Evolutionary conservation across 441 rosid species (phyloP).

Genomic region (Bocquillonia castaneifolia): DNA sequence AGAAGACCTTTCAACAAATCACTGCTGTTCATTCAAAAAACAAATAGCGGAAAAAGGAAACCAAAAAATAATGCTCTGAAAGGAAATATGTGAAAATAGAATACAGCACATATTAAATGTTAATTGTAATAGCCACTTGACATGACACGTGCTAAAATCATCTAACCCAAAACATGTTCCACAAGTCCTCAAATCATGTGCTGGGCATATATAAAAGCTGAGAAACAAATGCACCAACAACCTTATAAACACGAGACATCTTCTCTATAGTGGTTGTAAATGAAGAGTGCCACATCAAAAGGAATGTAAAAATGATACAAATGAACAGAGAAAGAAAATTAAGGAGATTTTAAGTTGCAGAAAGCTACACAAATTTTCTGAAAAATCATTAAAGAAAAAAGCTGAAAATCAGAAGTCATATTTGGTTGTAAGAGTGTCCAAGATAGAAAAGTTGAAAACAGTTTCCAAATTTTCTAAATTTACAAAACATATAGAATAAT

Average conservation of each 20-base stretch:
- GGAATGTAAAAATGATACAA: background rate
- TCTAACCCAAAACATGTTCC: background rate
- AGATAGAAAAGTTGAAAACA: no score
- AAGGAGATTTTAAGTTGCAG: no score
- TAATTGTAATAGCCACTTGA: background rate
- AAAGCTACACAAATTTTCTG: no score
- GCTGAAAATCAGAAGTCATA: no score
- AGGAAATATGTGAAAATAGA: no score
- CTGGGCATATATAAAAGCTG: background rate
- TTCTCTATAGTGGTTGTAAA: conserved; percentile 15
- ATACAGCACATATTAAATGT: background rate
- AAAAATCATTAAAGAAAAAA: no score
- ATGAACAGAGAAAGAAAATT: background rate
- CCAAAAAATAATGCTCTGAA: no score
- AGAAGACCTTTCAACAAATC: background rate
- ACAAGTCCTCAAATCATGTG: background rate
- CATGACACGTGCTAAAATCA: background rate
- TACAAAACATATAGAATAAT: no score
- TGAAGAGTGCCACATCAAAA: background rate
- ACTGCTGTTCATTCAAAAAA: background rate
- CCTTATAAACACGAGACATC: conserved; percentile 14
- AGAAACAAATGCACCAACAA: background rate
- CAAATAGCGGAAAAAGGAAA: no score
- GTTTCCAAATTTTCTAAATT: no score
- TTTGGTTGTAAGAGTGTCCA: no score